Evolutionary conservation across 2,329 filamentous ascomycete species (phyloP).

Genomic region (Arthrobotrys conoides): DNA sequence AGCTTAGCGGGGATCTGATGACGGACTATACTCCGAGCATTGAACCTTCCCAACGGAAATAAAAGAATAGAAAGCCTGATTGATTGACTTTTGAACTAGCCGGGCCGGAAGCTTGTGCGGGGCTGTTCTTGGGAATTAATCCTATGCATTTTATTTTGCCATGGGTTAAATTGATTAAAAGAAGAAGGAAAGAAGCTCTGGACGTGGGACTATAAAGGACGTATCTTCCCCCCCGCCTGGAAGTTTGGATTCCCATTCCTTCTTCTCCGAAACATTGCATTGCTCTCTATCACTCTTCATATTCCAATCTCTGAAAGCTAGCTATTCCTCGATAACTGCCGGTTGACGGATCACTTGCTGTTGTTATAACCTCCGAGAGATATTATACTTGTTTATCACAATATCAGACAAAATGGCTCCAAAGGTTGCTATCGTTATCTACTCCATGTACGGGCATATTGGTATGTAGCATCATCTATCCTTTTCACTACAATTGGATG

Average conservation of each 20-base stretch:
- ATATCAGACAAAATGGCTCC: slow-evolving; percentile 77
- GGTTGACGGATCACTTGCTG: slow-evolving; percentile 25
- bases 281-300: slow-evolving; percentile 9
- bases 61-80: slow-evolving; percentile 1
- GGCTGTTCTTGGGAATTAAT: slow-evolving; percentile 3
- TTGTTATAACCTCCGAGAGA: slow-evolving; percentile 36
- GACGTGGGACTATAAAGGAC: slow-evolving; percentile 7
- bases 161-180: not conserved
- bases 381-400: slow-evolving; percentile 31
- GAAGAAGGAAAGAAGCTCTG: slow-evolving; percentile 1
- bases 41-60: slow-evolving; percentile 28
- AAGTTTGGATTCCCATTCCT: not conserved
- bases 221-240: slow-evolving; percentile 17
- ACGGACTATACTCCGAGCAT: not conserved
- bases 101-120: slow-evolving; percentile 20
- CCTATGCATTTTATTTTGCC: slow-evolving; percentile 1
- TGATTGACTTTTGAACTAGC: slow-evolving; percentile 5
- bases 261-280: not conserved
- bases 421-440: slow-evolving; percentile 92
- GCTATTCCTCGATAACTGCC: slow-evolving; percentile 12
- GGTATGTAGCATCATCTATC: slow-evolving; percentile 27
- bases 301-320: slow-evolving; percentile 7
- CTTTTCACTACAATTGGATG: not conserved
- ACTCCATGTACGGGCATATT: slow-evolving; percentile 96
- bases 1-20: slow-evolving; percentile 15